Base-by-base conservation (phyloP, 2,329 filamentous ascomycete genomes). In the Fusarium buharicum region DNA sequence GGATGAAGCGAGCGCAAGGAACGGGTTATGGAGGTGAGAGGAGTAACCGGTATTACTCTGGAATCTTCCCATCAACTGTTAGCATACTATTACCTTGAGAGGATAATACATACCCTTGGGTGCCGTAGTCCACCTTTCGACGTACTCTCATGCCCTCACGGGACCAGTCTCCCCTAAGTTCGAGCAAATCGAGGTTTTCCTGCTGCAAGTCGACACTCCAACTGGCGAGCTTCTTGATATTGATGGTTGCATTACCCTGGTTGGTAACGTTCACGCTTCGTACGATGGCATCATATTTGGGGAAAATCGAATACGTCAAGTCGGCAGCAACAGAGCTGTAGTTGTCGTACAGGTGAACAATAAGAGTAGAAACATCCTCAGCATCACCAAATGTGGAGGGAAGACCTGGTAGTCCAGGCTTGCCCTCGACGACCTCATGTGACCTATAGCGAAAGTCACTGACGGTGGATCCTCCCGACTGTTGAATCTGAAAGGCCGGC, bases 11-110 rank as follows among this genome's bases (percentile, higher is more conserved):
- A 90, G 74, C 0, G 84, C 79, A 17, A 89, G 78, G 74, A 89
- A 89, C 0, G 86, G 86, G 58, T 89, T 90, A 70, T 88, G 84
- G 1, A 86, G 75, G 61, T 88, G 85, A 0, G 86, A 88, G 0
- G 86, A 86, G 67, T 86, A 89, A 0, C 87, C 87, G 2, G 80
- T 81, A 0, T 78, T 81, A 59, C 86, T 88, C 14, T 84, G 82
- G 70, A 89, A 89, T 7, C 85, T 86, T 11, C 13, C 2, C 48
- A 0, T 49, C 14, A 6, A 22, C 37, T 14, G 36, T 51, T 5
- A 13, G 11, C 2, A 33, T 4, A 0, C 0, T 12, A 4, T 1
- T 1, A 4, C 1, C 0, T 11, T 0, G 3, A 4, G 9, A 6
- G 2, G 10, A 2, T 0, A 4, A 6, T 1, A 55, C 78, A 67